Evolutionary conservation across 805 yeast genomes (phyloP), one percentile per base, ranked within the genome.

Genomic region (Candida adriatica): DNA sequence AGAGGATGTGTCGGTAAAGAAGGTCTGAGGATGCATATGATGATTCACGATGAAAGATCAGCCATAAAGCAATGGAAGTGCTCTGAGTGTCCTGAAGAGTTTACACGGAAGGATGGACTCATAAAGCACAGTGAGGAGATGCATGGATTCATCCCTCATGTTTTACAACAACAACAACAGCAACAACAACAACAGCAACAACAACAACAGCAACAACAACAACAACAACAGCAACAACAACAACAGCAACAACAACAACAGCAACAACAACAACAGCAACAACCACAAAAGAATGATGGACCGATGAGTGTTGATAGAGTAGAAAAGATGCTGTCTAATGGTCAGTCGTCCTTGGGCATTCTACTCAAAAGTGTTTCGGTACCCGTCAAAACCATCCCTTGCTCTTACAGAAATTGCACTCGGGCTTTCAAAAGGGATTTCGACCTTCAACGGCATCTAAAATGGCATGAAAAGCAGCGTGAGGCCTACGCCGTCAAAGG

Each of bases 11-110:
- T 80, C 8, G 94, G 94, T 18, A 73, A 69, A 27, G 62, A 66
- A 17, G 92, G 87, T 39, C 55, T 86, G 30, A 58, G 66, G 13
- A 73, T 79, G 62, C 96, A 88, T 51, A 75, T 81, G 86, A 56
- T 66, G 26, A 60, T 75, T 14, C 95, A 87, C 54, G 76, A 77
- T 42, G 73, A 67, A 5, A 46, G 49, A 3, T 61, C 63, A 11
- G 34, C 35, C 2, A 14, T 31, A 3, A 49, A 46, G 30, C 16
- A 74, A 24, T 83, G 94, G 90, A 69, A 68, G 35, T 85, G 95
- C 56, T 51, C 56, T 2, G 60, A 61, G 31, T 79, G 88, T 54
- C 53, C 58, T 6, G 58, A 59, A 1, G 59, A 66, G 18, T 80
- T 73, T 45, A 64, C 66, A 5, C 75, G 73, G 40, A 79, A 79